Evolutionary conservation across 1,139 yeast genomes (phyloP), one percentile per base, ranked within the genome.

Genomic region (Debaryomycetaceae sp.): DNA sequence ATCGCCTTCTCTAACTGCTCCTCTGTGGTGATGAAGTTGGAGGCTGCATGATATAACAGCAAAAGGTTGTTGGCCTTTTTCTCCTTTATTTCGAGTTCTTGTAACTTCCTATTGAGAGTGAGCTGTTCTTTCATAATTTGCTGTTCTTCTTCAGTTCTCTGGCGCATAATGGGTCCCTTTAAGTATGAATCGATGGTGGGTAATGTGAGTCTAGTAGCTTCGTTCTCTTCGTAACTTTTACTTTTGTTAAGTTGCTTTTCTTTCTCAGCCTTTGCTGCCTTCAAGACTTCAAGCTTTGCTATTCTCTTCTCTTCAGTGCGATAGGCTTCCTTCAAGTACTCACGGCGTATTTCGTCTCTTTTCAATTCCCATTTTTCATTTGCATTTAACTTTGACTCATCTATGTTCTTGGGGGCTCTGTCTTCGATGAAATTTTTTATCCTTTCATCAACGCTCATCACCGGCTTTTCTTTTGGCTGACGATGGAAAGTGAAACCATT

Each of bases 121-220:
- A 78, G 60, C 50, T 66, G 69, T 55, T 79, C 75, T 38, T 61
- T 54, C 48, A 85, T 63, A 37, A 75, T 59, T 43, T 71, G 72
- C 38, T 63, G 60, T 61, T 89, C 95, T 56, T 82, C 90, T 34
- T 69, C 72, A 0, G 95, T 85, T 63, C 97, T 77, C 43, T 70
- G 78, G 59, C 85, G 77, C 72, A 90, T 79, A 49, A 89, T 68
- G 14, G 91, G 87, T 3, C 87, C 87, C 35, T 78, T 62, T 51
- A 86, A 69, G 52, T 85, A 75, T 37, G 80, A 74, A 55, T 86
- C 91, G 50, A 90, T 73, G 2, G 96, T 87, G 39, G 97, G 97
- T 43, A 88, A 73, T 1, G 96, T 87, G 55, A 85, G 76, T 55
- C 70, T 68, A 39, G 83, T 76, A 20, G 89, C 83, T 47, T 72